phyloP scores from a whole-genome alignment of 768 basidiomycete genomes.

The Tylopilus subfusipes region DNA sequence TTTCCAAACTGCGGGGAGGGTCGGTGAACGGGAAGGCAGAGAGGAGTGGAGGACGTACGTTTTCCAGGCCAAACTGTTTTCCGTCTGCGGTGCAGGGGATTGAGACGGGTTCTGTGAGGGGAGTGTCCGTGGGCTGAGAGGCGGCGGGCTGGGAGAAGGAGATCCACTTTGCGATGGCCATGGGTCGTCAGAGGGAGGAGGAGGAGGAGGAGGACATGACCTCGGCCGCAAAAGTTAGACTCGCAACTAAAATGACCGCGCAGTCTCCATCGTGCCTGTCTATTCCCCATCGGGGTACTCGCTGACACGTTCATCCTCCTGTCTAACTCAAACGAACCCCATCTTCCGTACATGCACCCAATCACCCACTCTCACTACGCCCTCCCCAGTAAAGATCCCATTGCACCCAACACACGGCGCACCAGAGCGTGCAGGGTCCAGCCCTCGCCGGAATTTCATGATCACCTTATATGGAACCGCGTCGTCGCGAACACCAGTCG shows the following conservation, averaged over 20 bases:
- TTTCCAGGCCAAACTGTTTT: constrained; percentile 95
- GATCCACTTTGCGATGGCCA: constrained; percentile 40
- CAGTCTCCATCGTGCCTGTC: background rate
- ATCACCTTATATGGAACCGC: constrained; percentile 75
- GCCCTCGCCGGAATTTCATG: constrained; percentile 65
- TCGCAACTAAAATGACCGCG: background rate
- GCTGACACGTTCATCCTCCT: too few relatives aligned
- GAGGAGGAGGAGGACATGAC: background rate
- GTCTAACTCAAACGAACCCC: constrained; percentile 24
- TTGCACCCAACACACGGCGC: constrained; percentile 69
- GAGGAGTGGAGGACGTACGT: constrained; percentile 55
- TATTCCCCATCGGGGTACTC: background rate
- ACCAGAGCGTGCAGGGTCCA: constrained; percentile 46
- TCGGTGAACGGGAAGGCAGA: constrained; percentile 5
- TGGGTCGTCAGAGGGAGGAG: constrained; percentile 7
- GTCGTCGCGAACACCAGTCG: constrained; percentile 60
- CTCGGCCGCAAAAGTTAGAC: too few relatives aligned
- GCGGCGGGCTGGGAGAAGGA: constrained; percentile 32
- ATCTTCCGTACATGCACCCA: constrained; percentile 47
- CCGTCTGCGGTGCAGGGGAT: constrained; percentile 57
- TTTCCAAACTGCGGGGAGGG: constrained; percentile 77
- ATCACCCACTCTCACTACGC: constrained; percentile 62
- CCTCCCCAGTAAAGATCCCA: constrained; percentile 47
- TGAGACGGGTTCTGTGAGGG: constrained; percentile 32
- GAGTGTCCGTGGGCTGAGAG: constrained; percentile 20